phyloP scores from a whole-genome alignment of 164 flowering plant genomes.

The Piper betle region DNA sequence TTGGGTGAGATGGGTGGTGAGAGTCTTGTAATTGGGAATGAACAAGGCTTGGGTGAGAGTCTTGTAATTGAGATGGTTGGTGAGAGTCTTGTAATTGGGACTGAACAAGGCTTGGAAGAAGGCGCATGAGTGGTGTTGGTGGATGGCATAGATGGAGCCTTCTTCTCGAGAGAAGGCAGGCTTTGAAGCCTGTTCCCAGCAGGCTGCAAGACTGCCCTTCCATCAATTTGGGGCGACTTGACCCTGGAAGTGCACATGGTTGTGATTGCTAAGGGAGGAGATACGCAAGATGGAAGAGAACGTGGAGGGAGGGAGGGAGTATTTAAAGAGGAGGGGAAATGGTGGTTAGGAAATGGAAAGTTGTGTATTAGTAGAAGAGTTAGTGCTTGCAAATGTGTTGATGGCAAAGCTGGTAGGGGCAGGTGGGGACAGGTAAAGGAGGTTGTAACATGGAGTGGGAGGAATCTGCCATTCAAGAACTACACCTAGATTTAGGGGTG shows the following conservation, averaged over 20 bases:
- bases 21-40: background rate
- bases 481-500: slow-evolving; percentile 11
- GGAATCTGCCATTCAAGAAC: slow-evolving; percentile 25
- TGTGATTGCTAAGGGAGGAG: slow-evolving; percentile 1
- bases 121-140: slow-evolving; percentile 7
- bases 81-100: background rate
- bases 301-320: slow-evolving; percentile 3
- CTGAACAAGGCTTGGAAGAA: slow-evolving; percentile 7
- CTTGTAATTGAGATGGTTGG: slow-evolving; percentile 23
- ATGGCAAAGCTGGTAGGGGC: background rate
- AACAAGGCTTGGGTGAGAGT: slow-evolving; percentile 6
- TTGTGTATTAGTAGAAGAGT: background rate
- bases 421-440: slow-evolving; percentile 24
- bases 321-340: background rate
- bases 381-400: slow-evolving; percentile 16
- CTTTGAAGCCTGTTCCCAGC: slow-evolving; percentile 35
- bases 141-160: slow-evolving; percentile 3
- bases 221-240: slow-evolving; percentile 29
- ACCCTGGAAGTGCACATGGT: slow-evolving; percentile 40
- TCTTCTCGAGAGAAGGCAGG: slow-evolving; percentile 21
- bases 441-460: slow-evolving; percentile 37
- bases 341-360: background rate
- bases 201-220: slow-evolving; percentile 59
- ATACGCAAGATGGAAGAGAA: background rate
- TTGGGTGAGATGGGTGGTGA: slow-evolving; percentile 39